These are phyloP conservation scores for Coemansia sp. DNA, from an alignment of 192 early-diverging fungal genomes.

Conservation along the genomic window DNA sequence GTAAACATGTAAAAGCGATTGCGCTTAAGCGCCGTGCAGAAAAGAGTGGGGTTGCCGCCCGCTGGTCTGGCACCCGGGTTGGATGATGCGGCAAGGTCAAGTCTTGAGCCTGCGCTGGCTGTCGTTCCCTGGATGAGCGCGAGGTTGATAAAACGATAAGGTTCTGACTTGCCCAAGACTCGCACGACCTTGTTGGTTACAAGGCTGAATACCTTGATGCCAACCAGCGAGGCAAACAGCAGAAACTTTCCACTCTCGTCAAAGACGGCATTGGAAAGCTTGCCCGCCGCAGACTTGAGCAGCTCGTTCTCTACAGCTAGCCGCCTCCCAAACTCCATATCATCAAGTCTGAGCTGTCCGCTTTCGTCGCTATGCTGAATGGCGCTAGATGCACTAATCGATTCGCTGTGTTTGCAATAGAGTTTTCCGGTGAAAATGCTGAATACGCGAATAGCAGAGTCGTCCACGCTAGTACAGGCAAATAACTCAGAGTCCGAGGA, in stretches of 20 bases:
- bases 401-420: constrained; percentile 91
- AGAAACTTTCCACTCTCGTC: constrained; percentile 90
- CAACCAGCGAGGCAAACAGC: constrained; percentile 91
- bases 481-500: constrained; percentile 83
- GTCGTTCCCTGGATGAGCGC: constrained; percentile 81
- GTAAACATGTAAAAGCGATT: constrained; percentile 98
- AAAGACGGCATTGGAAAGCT: constrained; percentile 81
- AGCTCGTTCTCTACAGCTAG: constrained; percentile 89
- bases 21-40: constrained; percentile 86
- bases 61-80: constrained; percentile 75
- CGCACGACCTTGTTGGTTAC: constrained; percentile 81
- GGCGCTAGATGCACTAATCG: constrained; percentile 66
- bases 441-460: constrained; percentile 88
- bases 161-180: constrained; percentile 91
- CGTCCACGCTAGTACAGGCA: constrained; percentile 83
- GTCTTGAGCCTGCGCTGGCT: background rate
- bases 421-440: constrained; percentile 84
- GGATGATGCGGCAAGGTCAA: constrained; percentile 74
- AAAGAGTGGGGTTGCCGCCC: constrained; percentile 86
- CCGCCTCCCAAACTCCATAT: constrained; percentile 98
- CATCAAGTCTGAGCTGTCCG: constrained; percentile 80
- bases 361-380: constrained; percentile 52
- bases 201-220: constrained; percentile 94
- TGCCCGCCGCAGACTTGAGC: constrained; percentile 70
- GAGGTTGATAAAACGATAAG: constrained; percentile 88